Evolutionary conservation across 1,284 basidiomycete species (phyloP).

Genomic region (Coniferiporia sulphurascens): DNA sequence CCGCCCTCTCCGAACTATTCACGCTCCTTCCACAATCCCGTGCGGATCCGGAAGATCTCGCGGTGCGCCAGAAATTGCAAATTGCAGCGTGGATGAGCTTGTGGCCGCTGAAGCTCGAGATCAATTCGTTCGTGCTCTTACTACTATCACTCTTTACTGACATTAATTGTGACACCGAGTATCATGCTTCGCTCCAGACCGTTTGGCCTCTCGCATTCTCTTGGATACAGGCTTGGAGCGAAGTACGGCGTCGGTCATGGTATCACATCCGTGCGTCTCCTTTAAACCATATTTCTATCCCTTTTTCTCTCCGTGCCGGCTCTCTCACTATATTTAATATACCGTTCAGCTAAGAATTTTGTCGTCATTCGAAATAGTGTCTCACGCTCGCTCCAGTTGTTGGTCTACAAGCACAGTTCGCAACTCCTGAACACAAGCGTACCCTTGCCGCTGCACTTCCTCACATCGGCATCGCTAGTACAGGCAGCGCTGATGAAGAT

Average conservation of each 20-base stretch:
- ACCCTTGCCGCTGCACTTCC: slow-evolving; percentile 50
- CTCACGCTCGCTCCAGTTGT: slow-evolving; percentile 68
- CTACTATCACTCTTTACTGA: not conserved
- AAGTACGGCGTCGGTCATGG: slow-evolving; percentile 76
- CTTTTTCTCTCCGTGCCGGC: no score
- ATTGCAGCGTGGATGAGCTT: slow-evolving; percentile 77
- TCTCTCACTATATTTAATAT: no score
- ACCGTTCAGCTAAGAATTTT: no score
- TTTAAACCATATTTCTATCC: no score
- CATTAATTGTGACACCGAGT: not conserved
- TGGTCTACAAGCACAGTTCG: slow-evolving; percentile 49
- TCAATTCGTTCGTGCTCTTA: slow-evolving; percentile 34
- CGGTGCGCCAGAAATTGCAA: slow-evolving; percentile 63
- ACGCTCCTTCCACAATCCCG: slow-evolving; percentile 65
- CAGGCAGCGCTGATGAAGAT: slow-evolving; percentile 56
- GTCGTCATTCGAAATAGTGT: slow-evolving; percentile 41
- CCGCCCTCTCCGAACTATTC: slow-evolving; percentile 70
- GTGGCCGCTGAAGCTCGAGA: slow-evolving; percentile 61
- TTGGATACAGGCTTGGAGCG: slow-evolving; percentile 75
- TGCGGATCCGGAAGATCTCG: slow-evolving; percentile 51
- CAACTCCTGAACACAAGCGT: slow-evolving; percentile 53
- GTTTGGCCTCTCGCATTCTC: slow-evolving; percentile 67
- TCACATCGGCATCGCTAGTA: slow-evolving; percentile 52
- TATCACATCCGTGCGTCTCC: slow-evolving; percentile 63
- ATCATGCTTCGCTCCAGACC: slow-evolving; percentile 35